Evolutionary conservation across 2,329 filamentous ascomycete species (phyloP), one percentile per base, ranked within the genome.

Genomic region (Metarhizium album): DNA sequence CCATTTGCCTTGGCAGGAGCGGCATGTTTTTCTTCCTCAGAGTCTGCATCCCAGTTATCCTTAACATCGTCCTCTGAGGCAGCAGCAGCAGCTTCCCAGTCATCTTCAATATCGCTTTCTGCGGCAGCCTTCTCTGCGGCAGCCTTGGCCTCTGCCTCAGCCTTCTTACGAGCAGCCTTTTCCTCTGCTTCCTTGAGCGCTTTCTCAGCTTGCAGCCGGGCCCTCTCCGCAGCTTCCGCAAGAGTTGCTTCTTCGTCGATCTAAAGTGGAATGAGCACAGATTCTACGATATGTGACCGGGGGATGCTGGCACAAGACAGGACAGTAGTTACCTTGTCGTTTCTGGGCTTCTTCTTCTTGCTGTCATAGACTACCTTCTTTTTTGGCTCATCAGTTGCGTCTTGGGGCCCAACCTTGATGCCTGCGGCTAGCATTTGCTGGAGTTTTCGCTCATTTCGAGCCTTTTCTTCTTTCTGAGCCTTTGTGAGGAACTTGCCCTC

Each of bases 41-140:
- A 84, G 50, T 89, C 86, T 33, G 87, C 90, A 65, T 97, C 91
- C 91, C 91, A 97, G 73, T 85, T 91, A 58, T 96, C 91, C 70
- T 96, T 96, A 62, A 95, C 78, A 53, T 86, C 84, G 16, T 87
- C 80, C 46, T 56, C 59, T 4, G 87, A 86, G 24, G 83, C 86
- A 29, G 86, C 89, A 29, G 86, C 89, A 47, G 87, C 84, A 29
- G 83, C 82, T 67, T 96, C 89, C 90, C 90, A 95, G 67, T 95
- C 90, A 35, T 94, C 85, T 16, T 87, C 84, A 24, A 86, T 67
- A 18, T 82, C 82, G 46, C 80, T 83, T 47, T 75, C 73, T 3
- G 64, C 72, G 14, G 74, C 76, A 47, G 78, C 75, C 60, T 81
- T 76, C 29, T 70, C 70, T 18, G 76, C 75, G 50, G 74, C 74